Evolutionary conservation across 2,329 filamentous ascomycete genomes (phyloP), one percentile per base, ranked within the genome.

Genomic region (Colletotrichum godetiae): DNA sequence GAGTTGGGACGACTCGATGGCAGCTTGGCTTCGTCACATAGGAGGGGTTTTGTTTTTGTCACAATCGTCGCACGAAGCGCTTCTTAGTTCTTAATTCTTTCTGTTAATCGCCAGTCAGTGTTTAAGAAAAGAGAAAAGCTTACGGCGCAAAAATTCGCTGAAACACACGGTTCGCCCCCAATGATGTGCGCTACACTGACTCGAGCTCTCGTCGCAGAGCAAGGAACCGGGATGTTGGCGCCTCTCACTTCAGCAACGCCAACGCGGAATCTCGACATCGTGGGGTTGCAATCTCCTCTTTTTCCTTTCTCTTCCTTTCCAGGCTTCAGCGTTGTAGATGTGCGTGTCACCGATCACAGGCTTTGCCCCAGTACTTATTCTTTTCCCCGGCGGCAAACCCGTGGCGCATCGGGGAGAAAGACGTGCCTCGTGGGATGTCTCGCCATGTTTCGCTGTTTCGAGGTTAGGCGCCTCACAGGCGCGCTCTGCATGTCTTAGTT

Each of bases 151-250:
- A 56, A 46, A 29, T 53, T 63, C 66, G 46, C 69, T 72, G 66
- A 72, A 72, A 64, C 66, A 68, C 59, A 59, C 65, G 27, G 15
- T 19, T 15, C 19, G 19, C 19, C 33, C 42, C 66, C 31, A 29
- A 15, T 46, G 29, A 61, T 46, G 53, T 15, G 15, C 42, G 22
- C n/a, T 57, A 56, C 49, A 58, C 42, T 69, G 69, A 72, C 69
- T 64, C 69, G 53, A 22, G 31, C 33, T 60, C 13, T 67, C 53
- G 59, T 69, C 27, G 27, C 58, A 37, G 22, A n/a, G 59, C 59
- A 59, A 27, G 42, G 59, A 22, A 19, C 66, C 53, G 59, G 69
- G 69, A 19, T 69, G 7, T 11, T 29, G 12, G 11, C 12, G 24
- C n/a, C 29, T 33, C 24, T 27, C 27, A 22, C 31, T 31, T 49